These are phyloP conservation scores for Trametes elegans DNA, from an alignment of 768 basidiomycete genomes.

Conservation along the genomic window DNA sequence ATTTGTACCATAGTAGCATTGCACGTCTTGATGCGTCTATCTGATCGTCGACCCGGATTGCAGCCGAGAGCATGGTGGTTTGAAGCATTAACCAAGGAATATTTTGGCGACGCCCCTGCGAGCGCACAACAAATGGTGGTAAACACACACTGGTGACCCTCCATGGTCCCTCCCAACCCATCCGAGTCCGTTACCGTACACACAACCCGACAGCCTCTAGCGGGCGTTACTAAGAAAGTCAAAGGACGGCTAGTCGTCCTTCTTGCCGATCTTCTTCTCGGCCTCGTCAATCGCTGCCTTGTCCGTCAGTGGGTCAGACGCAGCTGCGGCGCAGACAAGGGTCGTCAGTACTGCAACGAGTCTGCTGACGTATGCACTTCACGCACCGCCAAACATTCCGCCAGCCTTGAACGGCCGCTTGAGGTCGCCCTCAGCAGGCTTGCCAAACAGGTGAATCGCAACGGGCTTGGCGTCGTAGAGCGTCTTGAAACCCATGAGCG, in stretches of 20 bases:
- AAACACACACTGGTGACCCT: neutral
- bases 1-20: too few species aligned
- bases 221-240: neutral
- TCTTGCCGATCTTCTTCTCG: constrained; percentile 77
- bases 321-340: constrained; percentile 30
- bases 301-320: constrained; percentile 78
- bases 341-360: neutral
- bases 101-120: constrained; percentile 8
- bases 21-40: too few species aligned
- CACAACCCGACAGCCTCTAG: neutral
- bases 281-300: constrained; percentile 85
- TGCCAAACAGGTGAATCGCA: constrained; percentile 77
- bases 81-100: constrained; percentile 8
- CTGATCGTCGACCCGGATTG: too few species aligned
- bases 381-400: constrained; percentile 70
- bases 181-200: constrained; percentile 9
- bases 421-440: constrained; percentile 80
- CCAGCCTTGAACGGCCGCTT: constrained; percentile 85
- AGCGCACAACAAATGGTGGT: neutral
- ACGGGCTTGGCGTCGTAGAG: constrained; percentile 85
- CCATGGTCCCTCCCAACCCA: neutral
- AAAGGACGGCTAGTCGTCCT: constrained; percentile 62
- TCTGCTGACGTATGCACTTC: neutral
- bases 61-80: neutral
- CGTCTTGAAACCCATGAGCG: constrained; percentile 91